These are phyloP conservation scores for Blastocystis sp. DNA, from an alignment of 352 stramenopile genomes.

Conservation along the genomic window DNA sequence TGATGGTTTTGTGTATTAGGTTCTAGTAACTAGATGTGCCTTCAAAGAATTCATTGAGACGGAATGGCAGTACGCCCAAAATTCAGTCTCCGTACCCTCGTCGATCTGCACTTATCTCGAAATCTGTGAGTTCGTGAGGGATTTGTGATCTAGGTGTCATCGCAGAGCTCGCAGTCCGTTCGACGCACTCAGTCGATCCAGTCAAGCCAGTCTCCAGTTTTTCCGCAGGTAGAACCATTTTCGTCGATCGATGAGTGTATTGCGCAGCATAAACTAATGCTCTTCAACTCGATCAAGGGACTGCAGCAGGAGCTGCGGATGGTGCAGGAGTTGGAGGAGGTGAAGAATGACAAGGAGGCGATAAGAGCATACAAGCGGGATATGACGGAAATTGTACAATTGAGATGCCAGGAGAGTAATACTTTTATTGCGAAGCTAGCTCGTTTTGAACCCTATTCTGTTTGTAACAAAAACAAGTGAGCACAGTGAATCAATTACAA, in stretches of 20 bases:
- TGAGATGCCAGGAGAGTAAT: not conserved
- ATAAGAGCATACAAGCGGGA: not conserved
- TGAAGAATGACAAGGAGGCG: not conserved
- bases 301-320: not conserved
- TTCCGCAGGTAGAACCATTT: not conserved
- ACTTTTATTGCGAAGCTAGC: not conserved
- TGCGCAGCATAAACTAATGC: not conserved
- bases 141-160: not conserved
- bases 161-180: not conserved
- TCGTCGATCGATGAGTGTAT: conserved; percentile 12
- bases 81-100: not conserved
- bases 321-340: not conserved
- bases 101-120: not conserved
- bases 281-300: not conserved
- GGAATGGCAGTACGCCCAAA: not conserved
- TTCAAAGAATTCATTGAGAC: not conserved
- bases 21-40: not conserved
- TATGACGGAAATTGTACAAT: not conserved
- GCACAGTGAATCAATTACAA: not conserved
- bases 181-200: not conserved
- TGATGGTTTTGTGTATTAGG: not conserved
- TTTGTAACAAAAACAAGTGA: not conserved
- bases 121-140: not conserved
- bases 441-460: not conserved
- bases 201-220: not conserved